Base-by-base conservation (phyloP, 495 filamentous ascomycete species). In the Xeromyces bisporus region DNA sequence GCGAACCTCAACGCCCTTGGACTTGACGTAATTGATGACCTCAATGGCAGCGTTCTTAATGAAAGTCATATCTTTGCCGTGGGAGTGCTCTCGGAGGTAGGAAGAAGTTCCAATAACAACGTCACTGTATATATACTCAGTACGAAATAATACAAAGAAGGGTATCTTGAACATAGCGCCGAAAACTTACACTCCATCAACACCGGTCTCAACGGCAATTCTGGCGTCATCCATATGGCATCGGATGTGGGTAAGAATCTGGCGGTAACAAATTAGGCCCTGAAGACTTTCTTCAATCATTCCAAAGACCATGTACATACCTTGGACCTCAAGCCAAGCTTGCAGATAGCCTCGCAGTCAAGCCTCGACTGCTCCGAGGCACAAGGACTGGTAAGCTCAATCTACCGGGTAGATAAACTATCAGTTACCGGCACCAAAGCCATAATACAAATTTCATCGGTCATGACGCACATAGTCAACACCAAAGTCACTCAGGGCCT, bases 211-310 rank as follows among this genome's bases (percentile, higher is more conserved):
- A 34, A 92, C 80, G 23, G 86, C 86, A 44, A 92, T 64, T 46
- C 73, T 67, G 37, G 82, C 86, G 69, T 93, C 86, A 41, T 81
- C 74, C 81, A 94, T 89, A 53, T 92, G 72, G 63, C 83, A 94
- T 43, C 86, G 74, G 45, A 93, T 82, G 61, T 93, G 80, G 57
- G 72, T 75, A 30, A 77, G 61, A 42, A 76, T 73, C 69, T 79
- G 57, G 4, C 5, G 5, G 9, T 21, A 21, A 21, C 20, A n/a
- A 11, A 18, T 52, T 46, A 52, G 44, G 31, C 4, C 11, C 17
- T 15, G 38, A 14, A 7, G 5, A n/a, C n/a, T n/a, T n/a, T n/a
- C n/a, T n/a, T n/a, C n/a, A n/a, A n/a, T n/a, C n/a, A n/a, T n/a
- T 6, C 15, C 15, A 29, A 3, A 6, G 13, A 30, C 13, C 14